Percentiles rank a stretch among this genome's conserved stretches.
These are phyloP conservation scores for Hypoxylon sp. DNA, from an alignment of 2,329 filamentous ascomycete species.

Conservation along the genomic window DNA sequence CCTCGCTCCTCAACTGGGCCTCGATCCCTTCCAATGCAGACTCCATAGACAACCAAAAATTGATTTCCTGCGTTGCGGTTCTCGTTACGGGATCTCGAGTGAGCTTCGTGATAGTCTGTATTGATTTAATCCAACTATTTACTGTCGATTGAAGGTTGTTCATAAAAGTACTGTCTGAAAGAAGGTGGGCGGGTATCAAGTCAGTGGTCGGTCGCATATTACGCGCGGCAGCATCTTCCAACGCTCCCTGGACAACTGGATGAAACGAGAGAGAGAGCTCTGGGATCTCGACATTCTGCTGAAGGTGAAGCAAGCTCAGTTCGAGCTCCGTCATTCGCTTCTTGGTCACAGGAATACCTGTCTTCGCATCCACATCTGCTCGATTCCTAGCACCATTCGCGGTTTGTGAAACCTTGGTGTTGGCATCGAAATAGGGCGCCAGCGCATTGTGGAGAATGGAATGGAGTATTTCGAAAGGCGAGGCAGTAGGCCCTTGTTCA, in stretches of 20 bases:
- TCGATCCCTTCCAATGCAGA: constrained; percentile 93
- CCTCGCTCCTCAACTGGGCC: constrained; percentile 87
- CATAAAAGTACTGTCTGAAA: constrained; percentile 91
- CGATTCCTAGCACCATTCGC: constrained; percentile 77
- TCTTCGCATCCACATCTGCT: constrained; percentile 90
- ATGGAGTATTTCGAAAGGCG: constrained; percentile 93
- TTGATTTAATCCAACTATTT: constrained; percentile 99
- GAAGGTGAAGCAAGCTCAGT: constrained; percentile 88
- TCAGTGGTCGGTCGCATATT: constrained; percentile 81
- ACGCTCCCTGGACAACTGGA: constrained; percentile 85
- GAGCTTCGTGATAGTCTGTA: constrained; percentile 95
- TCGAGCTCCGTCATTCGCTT: constrained; percentile 97
- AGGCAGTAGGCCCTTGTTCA: constrained; percentile 80
- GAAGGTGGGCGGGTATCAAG: constrained; percentile 79
- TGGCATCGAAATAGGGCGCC: constrained; percentile 97
- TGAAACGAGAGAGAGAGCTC: constrained; percentile 90
- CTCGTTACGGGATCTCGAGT: constrained; percentile 82
- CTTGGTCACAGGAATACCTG: constrained; percentile 96
- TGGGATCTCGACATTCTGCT: constrained; percentile 98
- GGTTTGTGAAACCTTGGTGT: constrained; percentile 84
- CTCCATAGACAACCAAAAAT: constrained; percentile 99
- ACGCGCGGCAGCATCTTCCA: constrained; percentile 81
- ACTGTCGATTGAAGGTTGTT: constrained; percentile 95
- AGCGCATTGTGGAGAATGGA: constrained; percentile 92
- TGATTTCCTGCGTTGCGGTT: constrained; percentile 96